A percentile compares a stretch with the other conserved stretches of the same genome.
These are phyloP conservation scores for Penicillium goetzii DNA, from an alignment of 495 filamentous ascomycete genomes.

Conservation along the genomic window DNA sequence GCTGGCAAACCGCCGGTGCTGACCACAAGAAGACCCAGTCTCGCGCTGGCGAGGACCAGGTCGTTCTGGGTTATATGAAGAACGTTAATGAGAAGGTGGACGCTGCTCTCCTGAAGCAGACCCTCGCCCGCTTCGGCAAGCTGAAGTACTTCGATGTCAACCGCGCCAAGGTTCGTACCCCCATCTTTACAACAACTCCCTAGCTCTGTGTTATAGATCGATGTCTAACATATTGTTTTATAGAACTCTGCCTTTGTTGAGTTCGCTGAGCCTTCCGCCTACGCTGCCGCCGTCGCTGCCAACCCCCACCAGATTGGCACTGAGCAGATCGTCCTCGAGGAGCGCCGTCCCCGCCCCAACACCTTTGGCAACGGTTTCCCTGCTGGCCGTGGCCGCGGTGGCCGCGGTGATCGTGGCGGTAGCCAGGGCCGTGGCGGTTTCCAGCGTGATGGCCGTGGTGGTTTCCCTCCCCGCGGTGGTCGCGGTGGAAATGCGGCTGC, in stretches of 20 bases:
- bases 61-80: constrained; percentile 84
- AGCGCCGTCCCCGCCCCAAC: constrained; percentile 76
- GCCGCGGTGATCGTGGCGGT: constrained; percentile 68
- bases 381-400: constrained; percentile 60
- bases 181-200: background rate
- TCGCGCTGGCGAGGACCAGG: constrained; percentile 66
- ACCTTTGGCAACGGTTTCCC: constrained; percentile 65
- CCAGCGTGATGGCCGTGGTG: constrained; percentile 63
- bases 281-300: constrained; percentile 75
- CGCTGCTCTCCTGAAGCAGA: constrained; percentile 64
- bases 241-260: constrained; percentile 98
- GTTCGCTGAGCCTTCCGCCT: constrained; percentile 77
- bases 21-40: constrained; percentile 81
- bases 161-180: constrained; percentile 74
- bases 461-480: constrained; percentile 20
- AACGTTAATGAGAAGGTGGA: constrained; percentile 87
- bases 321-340: constrained; percentile 83
- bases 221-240: background rate
- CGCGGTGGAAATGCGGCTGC: constrained; percentile 40
- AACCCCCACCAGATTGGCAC: constrained; percentile 85
- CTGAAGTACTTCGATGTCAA: constrained; percentile 87
- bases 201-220: background rate
- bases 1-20: constrained; percentile 80
- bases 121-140: constrained; percentile 73
- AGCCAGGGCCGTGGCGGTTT: constrained; percentile 70